Conservation (phyloP, 2,329 filamentous ascomycete species). For the Scleromitrula shiraiana region DNA sequence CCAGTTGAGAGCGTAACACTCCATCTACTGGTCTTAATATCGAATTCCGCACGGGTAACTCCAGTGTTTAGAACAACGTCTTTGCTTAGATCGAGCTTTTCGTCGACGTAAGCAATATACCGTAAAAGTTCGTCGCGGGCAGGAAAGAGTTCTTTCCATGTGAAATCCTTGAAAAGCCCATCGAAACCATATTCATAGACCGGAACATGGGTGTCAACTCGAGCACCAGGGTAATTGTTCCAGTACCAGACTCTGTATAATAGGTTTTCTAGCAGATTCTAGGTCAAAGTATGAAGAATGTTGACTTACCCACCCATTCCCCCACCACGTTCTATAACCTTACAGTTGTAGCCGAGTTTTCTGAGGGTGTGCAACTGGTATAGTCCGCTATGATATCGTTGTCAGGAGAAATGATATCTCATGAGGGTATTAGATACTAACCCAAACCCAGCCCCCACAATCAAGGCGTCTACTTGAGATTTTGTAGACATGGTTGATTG, state of each 20-base stretch:
- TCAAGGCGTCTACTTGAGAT: neutral
- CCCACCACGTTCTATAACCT: neutral
- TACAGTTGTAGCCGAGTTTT: neutral
- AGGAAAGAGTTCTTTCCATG: conserved; percentile 36
- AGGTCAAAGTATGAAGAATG: neutral
- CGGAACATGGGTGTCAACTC: conserved; percentile 25
- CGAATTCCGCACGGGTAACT: neutral
- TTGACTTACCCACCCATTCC: neutral
- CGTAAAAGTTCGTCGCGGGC: conserved; percentile 33
- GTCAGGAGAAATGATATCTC: neutral
- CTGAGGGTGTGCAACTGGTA: neutral
- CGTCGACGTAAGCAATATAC: conserved; percentile 41
- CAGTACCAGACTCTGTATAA: conserved; percentile 14
- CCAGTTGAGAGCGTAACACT: neutral
- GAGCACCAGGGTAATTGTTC: conserved; percentile 39
- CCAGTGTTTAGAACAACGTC: conserved; percentile 26
- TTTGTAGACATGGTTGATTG: no score
- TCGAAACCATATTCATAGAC: conserved; percentile 31
- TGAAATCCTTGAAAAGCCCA: conserved; percentile 37
- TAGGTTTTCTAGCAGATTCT: no score
- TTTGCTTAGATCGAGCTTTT: conserved; percentile 36
- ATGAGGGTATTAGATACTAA: neutral
- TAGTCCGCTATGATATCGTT: neutral
- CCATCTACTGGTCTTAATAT: neutral
- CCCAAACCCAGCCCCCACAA: neutral